Conservation (phyloP, 2,329 filamentous ascomycete species). For the Alternaria sp. region DNA sequence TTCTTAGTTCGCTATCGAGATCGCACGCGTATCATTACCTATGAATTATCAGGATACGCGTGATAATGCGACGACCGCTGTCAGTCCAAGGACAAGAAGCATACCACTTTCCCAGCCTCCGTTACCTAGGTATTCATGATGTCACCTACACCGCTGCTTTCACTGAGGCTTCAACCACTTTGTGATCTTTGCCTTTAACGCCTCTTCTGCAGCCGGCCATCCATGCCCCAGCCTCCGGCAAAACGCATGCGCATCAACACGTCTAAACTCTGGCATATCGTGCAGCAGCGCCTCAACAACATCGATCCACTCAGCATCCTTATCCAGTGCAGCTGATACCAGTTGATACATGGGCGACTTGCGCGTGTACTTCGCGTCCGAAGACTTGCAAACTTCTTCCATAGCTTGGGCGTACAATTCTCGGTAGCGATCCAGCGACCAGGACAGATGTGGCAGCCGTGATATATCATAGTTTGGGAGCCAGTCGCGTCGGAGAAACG, state of each 20-base stretch:
- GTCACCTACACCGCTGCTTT: neutral
- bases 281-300: conserved; percentile 8
- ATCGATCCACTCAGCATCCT: neutral
- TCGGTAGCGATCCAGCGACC: conserved; percentile 19
- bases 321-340: conserved; percentile 8
- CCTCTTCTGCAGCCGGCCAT: conserved; percentile 15
- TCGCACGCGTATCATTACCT: neutral
- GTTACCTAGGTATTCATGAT: neutral
- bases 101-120: neutral
- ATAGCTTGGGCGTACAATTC: conserved; percentile 24
- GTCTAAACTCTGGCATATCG: conserved; percentile 14
- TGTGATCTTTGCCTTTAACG: conserved; percentile 7
- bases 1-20: neutral
- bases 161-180: conserved; percentile 3
- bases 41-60: neutral
- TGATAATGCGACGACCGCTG: neutral
- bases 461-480: neutral
- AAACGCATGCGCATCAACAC: neutral
- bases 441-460: neutral
- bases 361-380: conserved; percentile 20
- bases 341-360: conserved; percentile 21
- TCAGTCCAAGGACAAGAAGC: neutral
- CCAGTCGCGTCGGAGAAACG: conserved; percentile 25
- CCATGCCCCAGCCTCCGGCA: conserved; percentile 4
- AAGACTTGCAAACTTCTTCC: conserved; percentile 1